Evolutionary conservation across 2,329 filamentous ascomycete genomes (phyloP).

Genomic region (Neonectria punicea): DNA sequence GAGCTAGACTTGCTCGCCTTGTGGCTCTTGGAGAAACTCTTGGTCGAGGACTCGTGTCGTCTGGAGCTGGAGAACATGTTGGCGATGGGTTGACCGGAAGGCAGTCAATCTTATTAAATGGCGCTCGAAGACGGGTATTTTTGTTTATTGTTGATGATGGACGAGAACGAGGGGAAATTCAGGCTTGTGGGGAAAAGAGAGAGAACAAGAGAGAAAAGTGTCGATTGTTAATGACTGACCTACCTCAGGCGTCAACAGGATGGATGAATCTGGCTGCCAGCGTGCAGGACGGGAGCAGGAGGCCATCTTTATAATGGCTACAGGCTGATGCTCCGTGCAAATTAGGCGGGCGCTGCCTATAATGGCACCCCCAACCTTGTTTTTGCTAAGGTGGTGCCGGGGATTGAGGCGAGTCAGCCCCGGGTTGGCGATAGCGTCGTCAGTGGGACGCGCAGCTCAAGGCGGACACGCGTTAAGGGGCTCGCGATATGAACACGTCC

Average conservation of each 20-base stretch:
- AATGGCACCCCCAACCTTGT: conserved; percentile 32
- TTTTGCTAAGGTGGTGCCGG: neutral
- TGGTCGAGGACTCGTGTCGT: conserved; percentile 57
- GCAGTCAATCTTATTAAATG: conserved; percentile 26
- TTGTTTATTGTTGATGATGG: conserved; percentile 21
- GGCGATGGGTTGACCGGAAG: conserved; percentile 10
- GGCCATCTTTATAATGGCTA: conserved; percentile 41
- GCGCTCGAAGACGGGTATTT: conserved; percentile 5
- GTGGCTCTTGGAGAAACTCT: conserved; percentile 64
- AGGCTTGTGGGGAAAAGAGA: conserved; percentile 16
- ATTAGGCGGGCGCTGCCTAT: conserved; percentile 35
- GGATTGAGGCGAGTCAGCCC: conserved; percentile 37
- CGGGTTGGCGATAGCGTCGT: conserved; percentile 38
- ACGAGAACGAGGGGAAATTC: conserved; percentile 17
- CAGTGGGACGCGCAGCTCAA: conserved; percentile 27
- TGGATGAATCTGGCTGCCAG: conserved; percentile 28
- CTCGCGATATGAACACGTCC: conserved; percentile 16
- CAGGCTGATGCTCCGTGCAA: conserved; percentile 38
- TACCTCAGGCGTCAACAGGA: conserved; percentile 47
- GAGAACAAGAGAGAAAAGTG: conserved; percentile 28
- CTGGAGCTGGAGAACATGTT: conserved; percentile 57
- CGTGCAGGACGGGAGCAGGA: conserved; percentile 23
- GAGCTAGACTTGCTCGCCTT: conserved; percentile 62
- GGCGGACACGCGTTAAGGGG: conserved; percentile 28
- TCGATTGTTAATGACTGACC: conserved; percentile 35